phyloP scores from a whole-genome alignment of 2,329 filamentous ascomycete genomes.

The Fusarium setosum region DNA sequence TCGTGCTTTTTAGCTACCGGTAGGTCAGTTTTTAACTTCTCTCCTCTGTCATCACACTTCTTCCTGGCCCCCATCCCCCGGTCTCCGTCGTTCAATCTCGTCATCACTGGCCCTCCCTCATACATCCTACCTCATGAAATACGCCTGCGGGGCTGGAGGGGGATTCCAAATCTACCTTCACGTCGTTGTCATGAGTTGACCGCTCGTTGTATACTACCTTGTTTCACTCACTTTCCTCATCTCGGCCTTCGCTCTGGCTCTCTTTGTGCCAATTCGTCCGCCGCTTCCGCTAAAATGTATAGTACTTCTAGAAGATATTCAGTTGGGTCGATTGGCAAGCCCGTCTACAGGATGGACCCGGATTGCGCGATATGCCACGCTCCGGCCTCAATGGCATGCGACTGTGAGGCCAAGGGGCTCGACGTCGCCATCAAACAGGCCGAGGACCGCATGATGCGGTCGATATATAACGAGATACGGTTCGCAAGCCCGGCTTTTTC shows the following conservation, averaged over 20 bases:
- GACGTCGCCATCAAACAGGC: constrained; percentile 72
- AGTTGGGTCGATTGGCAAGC: constrained; percentile 57
- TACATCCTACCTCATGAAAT: constrained; percentile 43
- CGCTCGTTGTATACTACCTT: constrained; percentile 38
- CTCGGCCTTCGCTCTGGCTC: constrained; percentile 19
- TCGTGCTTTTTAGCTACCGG: constrained; percentile 34
- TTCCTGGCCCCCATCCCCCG: constrained; percentile 33
- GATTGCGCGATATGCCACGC: constrained; percentile 75
- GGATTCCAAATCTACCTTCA: constrained; percentile 35
- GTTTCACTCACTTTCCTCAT: constrained; percentile 15
- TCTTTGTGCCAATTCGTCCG: constrained; percentile 32
- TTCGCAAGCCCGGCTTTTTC: constrained; percentile 49
- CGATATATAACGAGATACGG: constrained; percentile 72
- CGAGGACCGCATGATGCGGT: constrained; percentile 72
- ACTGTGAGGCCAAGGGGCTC: constrained; percentile 74
- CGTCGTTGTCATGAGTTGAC: constrained; percentile 42
- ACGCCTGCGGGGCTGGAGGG: constrained; percentile 43
- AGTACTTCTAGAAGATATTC: constrained; percentile 56
- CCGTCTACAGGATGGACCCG: constrained; percentile 72
- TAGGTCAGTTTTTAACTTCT: constrained; percentile 45
- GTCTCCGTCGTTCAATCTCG: constrained; percentile 31
- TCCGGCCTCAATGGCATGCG: constrained; percentile 68
- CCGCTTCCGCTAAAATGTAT: constrained; percentile 61
- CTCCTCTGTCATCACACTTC: constrained; percentile 30
- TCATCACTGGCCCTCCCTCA: constrained; percentile 28